Evolutionary conservation across 345 rosid genomes (phyloP).

Genomic region (Erysimum cheiranthoides): DNA sequence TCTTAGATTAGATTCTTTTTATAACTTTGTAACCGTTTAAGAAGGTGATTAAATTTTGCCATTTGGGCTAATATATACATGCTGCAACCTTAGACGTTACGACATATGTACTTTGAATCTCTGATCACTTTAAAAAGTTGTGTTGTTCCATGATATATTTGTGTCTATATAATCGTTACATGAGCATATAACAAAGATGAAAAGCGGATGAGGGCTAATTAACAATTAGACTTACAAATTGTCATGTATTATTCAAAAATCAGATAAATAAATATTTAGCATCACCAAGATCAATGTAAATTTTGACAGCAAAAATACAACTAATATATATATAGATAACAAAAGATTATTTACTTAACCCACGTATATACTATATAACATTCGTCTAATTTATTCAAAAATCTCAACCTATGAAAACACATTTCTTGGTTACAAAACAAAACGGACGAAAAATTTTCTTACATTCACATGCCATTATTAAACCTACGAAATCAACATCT

Average conservation of each 20-base stretch:
- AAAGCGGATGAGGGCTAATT: too few species aligned
- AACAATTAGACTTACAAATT: background rate
- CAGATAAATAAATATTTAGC: background rate
- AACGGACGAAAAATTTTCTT: conserved; percentile 5
- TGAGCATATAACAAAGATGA: too few species aligned
- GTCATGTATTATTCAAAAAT: background rate
- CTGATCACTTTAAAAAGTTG: background rate
- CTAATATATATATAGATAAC: background rate
- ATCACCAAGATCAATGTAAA: background rate
- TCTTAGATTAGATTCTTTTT: background rate
- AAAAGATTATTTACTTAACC: background rate
- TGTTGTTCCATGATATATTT: background rate
- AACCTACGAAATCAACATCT: conserved; percentile 28
- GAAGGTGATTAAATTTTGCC: too few species aligned
- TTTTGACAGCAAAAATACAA: background rate
- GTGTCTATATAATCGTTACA: background rate
- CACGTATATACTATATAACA: conserved; percentile 4
- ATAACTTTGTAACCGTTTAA: too few species aligned
- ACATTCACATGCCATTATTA: conserved; percentile 22
- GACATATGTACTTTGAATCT: background rate
- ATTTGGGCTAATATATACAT: background rate
- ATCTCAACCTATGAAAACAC: conserved; percentile 13
- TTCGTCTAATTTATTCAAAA: conserved; percentile 25
- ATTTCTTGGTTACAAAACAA: conserved; percentile 16
- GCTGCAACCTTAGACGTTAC: background rate